Base-by-base conservation (phyloP, 2,329 filamentous ascomycete genomes). In the Didymella sp. region DNA sequence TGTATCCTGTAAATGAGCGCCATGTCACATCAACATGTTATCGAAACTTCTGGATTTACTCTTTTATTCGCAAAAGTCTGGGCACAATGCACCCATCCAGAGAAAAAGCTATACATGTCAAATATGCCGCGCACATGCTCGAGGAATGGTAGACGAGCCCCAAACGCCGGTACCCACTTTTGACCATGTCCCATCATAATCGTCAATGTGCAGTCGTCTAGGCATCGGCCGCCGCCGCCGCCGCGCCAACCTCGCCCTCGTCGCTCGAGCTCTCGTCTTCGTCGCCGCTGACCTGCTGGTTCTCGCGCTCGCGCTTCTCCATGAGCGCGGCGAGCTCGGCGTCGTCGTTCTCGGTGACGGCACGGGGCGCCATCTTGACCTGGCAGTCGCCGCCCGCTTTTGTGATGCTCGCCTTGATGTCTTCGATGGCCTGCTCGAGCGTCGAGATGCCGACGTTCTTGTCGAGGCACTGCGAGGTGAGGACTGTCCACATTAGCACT, bases 331-430 rank as follows among this genome's bases (percentile, higher is more conserved):
- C 92, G 65, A 99, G 84, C 79, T 97, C 93, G 24, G 94, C 95
- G 74, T 99, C 95, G 72, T 99, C 96, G 77, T 92, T 96, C 84
- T 98, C 96, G 1, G 95, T 99, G 61, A 99, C 95, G 4, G 96
- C 95, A 87, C 98, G 98, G 67, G 95, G 95, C 72, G 95, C 93
- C 95, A 99, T 99, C 87, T 96, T 96, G 69, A 97, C 89, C 40
- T 89, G 85, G 73, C 94, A 89, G 73, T 87, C 87, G 60, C 95
- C 95, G 51, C 90, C 90, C 0, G 90, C 85, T 42, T 79, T 82
- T 74, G 88, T 86, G 75, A 99, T 99, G 77, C 85, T 92, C 73
- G 81, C 85, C 70, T 89, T 85, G 70, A 99, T 93, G 69, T 93
- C 91, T 71, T 90, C 84, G 69, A 99, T 99, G 17, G 95, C 92